phyloP scores from a whole-genome alignment of 116 monocot species.

The Cymodocea nodosa region DNA sequence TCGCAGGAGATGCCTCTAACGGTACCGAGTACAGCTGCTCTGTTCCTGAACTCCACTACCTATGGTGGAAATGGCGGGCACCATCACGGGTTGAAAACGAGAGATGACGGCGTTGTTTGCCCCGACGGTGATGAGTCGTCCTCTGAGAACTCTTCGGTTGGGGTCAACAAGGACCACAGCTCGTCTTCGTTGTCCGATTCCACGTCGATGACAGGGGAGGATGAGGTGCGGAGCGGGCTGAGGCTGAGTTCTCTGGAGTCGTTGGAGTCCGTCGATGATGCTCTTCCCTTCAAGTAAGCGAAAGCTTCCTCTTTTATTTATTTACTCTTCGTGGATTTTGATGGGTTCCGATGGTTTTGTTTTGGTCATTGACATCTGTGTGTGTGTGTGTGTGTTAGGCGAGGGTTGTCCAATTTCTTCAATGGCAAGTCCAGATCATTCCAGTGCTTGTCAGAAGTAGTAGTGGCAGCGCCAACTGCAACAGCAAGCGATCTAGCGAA shows the following conservation, averaged over 20 bases:
- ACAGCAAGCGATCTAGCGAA: conserved; percentile 25
- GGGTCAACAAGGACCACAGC: conserved; percentile 2
- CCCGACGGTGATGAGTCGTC: background rate
- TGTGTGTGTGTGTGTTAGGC: conserved; percentile 7
- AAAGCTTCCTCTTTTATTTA: background rate
- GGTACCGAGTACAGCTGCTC: conserved; percentile 1
- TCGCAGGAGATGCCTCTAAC: background rate
- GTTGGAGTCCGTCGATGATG: conserved; percentile 52
- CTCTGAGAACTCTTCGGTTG: conserved; percentile 38
- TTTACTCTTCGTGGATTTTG: background rate
- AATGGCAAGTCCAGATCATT: conserved; percentile 55
- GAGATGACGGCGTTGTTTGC: background rate
- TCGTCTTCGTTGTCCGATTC: conserved; percentile 17
- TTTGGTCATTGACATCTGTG: background rate
- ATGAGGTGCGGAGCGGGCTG: conserved; percentile 35
- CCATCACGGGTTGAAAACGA: background rate
- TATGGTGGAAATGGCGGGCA: background rate
- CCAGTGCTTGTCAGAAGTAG: conserved; percentile 18
- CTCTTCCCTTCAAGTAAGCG: conserved; percentile 69
- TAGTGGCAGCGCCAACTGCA: conserved; percentile 1
- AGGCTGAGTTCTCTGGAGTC: conserved; percentile 19
- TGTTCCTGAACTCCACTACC: background rate
- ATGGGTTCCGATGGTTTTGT: background rate
- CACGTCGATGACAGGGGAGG: conserved; percentile 18
- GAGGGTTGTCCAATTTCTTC: conserved; percentile 43